phyloP scores from a whole-genome alignment of 2,329 filamentous ascomycete species.

The Neocucurbitaria cava region DNA sequence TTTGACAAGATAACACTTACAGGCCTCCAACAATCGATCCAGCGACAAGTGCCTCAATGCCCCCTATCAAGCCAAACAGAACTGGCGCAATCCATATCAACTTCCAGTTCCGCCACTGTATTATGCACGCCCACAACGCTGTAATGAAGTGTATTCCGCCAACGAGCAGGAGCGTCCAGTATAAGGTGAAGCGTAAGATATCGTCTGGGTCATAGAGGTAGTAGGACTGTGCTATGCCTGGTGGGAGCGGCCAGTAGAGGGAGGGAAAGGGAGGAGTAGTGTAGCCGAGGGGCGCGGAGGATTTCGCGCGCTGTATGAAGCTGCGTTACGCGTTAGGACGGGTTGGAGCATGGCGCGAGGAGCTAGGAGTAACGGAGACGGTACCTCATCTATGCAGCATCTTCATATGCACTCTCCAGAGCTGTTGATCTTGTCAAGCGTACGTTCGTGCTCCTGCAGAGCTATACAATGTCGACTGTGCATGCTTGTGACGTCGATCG shows the following conservation, averaged over 20 bases:
- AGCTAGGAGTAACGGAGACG: no score
- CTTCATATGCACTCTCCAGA: conserved; percentile 3
- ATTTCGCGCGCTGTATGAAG: conserved; percentile 56
- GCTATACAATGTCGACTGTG: background rate
- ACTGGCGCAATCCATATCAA: conserved; percentile 74
- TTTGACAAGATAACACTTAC: conserved; percentile 57
- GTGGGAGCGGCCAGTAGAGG: conserved; percentile 75
- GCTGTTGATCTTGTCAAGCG: background rate
- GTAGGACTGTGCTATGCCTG: conserved; percentile 61
- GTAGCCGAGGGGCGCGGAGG: conserved; percentile 65
- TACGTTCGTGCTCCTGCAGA: background rate
- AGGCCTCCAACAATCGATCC: conserved; percentile 82
- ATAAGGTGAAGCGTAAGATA: conserved; percentile 85
- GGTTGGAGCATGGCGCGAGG: background rate
- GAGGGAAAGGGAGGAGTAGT: conserved; percentile 76
- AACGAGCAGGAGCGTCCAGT: conserved; percentile 85
- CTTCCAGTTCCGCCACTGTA: conserved; percentile 68
- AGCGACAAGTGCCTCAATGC: conserved; percentile 77
- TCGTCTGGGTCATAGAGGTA: conserved; percentile 78
- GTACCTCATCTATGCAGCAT: conserved; percentile 45
- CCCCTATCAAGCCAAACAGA: conserved; percentile 74
- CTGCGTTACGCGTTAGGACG: conserved; percentile 24
- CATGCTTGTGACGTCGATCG: conserved; percentile 18
- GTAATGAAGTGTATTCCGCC: conserved; percentile 76
- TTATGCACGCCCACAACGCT: conserved; percentile 72